Percentiles rank a stretch among this genome's conserved stretches.
Evolutionary conservation across 345 rosid genomes (phyloP).

Genomic region (Luvunga scandens): DNA sequence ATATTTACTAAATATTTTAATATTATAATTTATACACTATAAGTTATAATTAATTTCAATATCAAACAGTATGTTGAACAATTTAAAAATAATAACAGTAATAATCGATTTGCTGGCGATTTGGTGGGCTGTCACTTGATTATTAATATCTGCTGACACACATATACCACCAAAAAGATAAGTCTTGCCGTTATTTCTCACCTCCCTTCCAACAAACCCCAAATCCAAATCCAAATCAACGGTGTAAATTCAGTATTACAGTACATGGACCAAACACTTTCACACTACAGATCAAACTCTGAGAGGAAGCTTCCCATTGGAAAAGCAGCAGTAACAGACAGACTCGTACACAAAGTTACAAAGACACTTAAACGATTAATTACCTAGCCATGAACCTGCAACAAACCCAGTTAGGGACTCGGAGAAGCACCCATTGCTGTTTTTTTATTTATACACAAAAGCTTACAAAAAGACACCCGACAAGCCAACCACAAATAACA

Average conservation of each 20-base stretch:
- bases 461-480: neutral
- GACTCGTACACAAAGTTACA: neutral
- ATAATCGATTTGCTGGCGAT: no score
- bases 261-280: neutral
- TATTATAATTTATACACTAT: no score
- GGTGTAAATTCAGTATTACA: no score
- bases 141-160: neutral
- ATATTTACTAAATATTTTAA: no score
- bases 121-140: no score
- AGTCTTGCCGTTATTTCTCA: no score
- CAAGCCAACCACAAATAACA: neutral
- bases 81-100: no score
- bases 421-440: neutral
- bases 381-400: neutral
- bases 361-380: neutral
- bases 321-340: constrained; percentile 1
- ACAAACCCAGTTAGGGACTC: neutral
- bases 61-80: no score
- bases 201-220: no score
- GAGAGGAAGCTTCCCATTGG: neutral
- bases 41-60: no score
- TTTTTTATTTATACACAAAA: neutral
- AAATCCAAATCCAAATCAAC: no score
- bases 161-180: neutral
- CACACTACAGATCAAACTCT: neutral